Conservation (phyloP, 352 stramenopile species). For the Phytophthora brassicae region DNA sequence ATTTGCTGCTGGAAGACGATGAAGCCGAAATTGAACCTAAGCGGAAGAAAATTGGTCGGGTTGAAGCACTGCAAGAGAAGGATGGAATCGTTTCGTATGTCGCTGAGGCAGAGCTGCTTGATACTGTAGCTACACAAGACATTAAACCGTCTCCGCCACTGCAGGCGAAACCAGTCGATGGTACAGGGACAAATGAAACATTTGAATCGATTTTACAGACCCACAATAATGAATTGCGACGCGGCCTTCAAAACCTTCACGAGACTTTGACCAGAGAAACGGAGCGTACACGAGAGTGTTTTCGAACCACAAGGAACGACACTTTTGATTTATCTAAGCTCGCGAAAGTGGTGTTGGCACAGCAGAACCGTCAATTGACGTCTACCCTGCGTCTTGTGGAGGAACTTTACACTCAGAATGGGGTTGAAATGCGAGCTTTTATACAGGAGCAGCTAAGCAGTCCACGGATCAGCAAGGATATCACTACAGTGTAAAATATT, state of each 20-base stretch:
- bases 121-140: too few relatives aligned
- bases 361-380: slow-evolving; percentile 17
- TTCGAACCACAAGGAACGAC: slow-evolving; percentile 1
- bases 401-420: slow-evolving; percentile 8
- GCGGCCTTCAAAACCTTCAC: neutral
- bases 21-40: neutral
- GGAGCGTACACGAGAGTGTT: neutral
- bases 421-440: slow-evolving; percentile 8
- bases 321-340: neutral
- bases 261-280: slow-evolving; percentile 3
- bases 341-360: slow-evolving; percentile 6
- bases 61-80: too few relatives aligned
- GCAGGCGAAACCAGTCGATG: neutral
- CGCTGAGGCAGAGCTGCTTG: too few relatives aligned
- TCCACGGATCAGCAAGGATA: neutral
- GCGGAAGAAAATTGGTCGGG: neutral
- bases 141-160: neutral
- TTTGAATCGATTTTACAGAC: neutral
- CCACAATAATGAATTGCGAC: neutral
- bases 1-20: slow-evolving; percentile 22
- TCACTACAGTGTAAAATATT: neutral
- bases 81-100: too few relatives aligned
- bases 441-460: neutral
- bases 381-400: slow-evolving; percentile 12
- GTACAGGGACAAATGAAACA: neutral